Evolutionary conservation across 768 basidiomycete species (phyloP).

Genomic region (Mycena metata): DNA sequence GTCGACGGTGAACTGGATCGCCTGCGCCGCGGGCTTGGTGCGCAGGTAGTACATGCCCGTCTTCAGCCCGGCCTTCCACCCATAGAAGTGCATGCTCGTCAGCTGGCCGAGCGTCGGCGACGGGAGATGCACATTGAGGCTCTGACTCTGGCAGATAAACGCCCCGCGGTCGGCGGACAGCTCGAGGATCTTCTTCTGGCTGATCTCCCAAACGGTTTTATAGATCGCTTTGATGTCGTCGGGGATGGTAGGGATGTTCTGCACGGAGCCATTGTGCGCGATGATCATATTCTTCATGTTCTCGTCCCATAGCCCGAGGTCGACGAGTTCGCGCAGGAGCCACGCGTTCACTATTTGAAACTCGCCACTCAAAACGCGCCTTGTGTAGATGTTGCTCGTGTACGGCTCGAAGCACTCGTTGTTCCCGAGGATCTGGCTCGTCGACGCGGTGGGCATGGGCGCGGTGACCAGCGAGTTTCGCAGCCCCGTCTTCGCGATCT

Average conservation of each 20-base stretch:
- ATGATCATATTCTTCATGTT: slow-evolving; percentile 38
- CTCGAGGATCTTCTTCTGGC: slow-evolving; percentile 86
- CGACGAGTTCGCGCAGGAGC: slow-evolving; percentile 85
- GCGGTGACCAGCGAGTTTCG: slow-evolving; percentile 82
- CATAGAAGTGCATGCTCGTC: slow-evolving; percentile 86
- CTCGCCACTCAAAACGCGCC: slow-evolving; percentile 86
- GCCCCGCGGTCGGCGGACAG: slow-evolving; percentile 87
- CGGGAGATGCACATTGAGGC: slow-evolving; percentile 81
- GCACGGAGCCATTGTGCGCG: slow-evolving; percentile 45
- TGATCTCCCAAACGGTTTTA: slow-evolving; percentile 92
- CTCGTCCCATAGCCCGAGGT: slow-evolving; percentile 79
- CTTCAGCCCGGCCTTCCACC: slow-evolving; percentile 89
- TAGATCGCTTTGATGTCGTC: slow-evolving; percentile 85
- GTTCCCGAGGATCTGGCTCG: slow-evolving; percentile 85
- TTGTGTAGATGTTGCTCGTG: slow-evolving; percentile 89
- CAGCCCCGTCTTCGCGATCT: slow-evolving; percentile 74
- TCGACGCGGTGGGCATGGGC: slow-evolving; percentile 89
- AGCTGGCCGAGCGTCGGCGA: slow-evolving; percentile 81
- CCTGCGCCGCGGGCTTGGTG: slow-evolving; percentile 82
- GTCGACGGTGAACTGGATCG: slow-evolving; percentile 81
- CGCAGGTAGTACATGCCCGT: slow-evolving; percentile 90
- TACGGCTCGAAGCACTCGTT: slow-evolving; percentile 92
- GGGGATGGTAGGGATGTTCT: slow-evolving; percentile 77
- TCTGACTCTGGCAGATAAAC: slow-evolving; percentile 87
- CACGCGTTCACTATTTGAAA: slow-evolving; percentile 91